Base-by-base conservation (phyloP, 257 asterid species). In the Buddleja alternifolia region DNA sequence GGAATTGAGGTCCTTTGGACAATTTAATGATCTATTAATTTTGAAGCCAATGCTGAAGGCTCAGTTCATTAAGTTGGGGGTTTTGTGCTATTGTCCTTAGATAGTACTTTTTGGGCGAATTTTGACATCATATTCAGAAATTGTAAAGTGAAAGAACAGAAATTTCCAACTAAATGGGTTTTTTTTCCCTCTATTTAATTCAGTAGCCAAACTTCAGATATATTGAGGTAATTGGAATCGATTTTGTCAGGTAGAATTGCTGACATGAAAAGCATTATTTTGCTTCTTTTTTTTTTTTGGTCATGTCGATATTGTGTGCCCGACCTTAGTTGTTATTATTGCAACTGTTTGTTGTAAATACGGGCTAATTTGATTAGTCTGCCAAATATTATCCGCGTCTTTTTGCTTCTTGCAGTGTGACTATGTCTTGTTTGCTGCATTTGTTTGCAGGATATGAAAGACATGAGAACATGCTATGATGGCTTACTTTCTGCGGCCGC, bases 401-500 rank as follows among this genome's bases (percentile, higher is more conserved):
- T 24, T 46, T 12, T 42, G 59, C 59, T 37, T 40, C 41, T 23
- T 53, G 60, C 41, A 7, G 14, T 53, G 53, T 65, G 72, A 59
- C 64, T 41, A 8, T 72, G 55, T 7, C 34, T 60, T 36, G 12
- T 56, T 54, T 44, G 46, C 46, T 67, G 65, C 48, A 25, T 77
- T 59, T 16, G 54, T 56, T 77, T 75, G 74, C 84, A 93, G 97
- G 97, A 93, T 80, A 85, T 90, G 96, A 89, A 88, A 60, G 97
- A 88, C 76, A 90, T 93, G 96, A 84, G 94, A 78, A 77, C 85
- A 29, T 88, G 96, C 85, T 90, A 87, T 57, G 99, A 90, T 77
- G 83, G 94, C 73, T 82, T 93, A 47, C 96, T 93, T 70, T 90
- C 96, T 61, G 97, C 99, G 9, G 99, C 99, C 51, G 99, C 99